A percentile compares a stretch with the other conserved stretches of the same genome.
Evolutionary conservation across 805 yeast genomes (phyloP).

Genomic region (Kodamaea fukazawae): DNA sequence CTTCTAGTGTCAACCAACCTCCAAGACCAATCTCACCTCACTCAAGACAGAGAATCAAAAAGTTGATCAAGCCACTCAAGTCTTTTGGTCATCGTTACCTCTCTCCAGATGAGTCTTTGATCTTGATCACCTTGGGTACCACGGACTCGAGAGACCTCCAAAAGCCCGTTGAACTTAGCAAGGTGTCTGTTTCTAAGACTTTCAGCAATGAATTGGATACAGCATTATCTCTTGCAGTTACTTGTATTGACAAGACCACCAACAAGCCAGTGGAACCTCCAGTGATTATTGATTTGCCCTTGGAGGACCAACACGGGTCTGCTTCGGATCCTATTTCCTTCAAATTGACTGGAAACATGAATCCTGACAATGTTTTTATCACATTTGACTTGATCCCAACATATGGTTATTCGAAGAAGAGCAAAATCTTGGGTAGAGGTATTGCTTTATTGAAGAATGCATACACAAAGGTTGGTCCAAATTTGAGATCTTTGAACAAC

Average conservation of each 20-base stretch:
- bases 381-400: constrained; percentile 90
- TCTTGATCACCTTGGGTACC: constrained; percentile 83
- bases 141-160: constrained; percentile 65
- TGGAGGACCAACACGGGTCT: constrained; percentile 70
- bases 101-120: constrained; percentile 58
- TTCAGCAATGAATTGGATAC: constrained; percentile 86
- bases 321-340: constrained; percentile 77
- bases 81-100: constrained; percentile 84
- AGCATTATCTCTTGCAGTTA: constrained; percentile 71
- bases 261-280: constrained; percentile 48
- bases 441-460: constrained; percentile 67
- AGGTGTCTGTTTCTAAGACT: constrained; percentile 72
- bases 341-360: constrained; percentile 47
- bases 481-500: constrained; percentile 64
- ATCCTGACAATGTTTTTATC: constrained; percentile 53
- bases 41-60: constrained; percentile 13
- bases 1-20: constrained; percentile 7
- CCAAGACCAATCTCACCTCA: constrained; percentile 20
- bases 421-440: constrained; percentile 72
- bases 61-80: constrained; percentile 53
- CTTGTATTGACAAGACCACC: constrained; percentile 31
- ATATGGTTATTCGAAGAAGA: constrained; percentile 49
- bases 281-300: constrained; percentile 70
- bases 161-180: constrained; percentile 64
- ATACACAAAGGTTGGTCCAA: constrained; percentile 63